A percentile compares a stretch with the other conserved stretches of the same genome.
Evolutionary conservation across 78 protist species (phyloP).

Genomic region (Polysphondylium violaceum): DNA sequence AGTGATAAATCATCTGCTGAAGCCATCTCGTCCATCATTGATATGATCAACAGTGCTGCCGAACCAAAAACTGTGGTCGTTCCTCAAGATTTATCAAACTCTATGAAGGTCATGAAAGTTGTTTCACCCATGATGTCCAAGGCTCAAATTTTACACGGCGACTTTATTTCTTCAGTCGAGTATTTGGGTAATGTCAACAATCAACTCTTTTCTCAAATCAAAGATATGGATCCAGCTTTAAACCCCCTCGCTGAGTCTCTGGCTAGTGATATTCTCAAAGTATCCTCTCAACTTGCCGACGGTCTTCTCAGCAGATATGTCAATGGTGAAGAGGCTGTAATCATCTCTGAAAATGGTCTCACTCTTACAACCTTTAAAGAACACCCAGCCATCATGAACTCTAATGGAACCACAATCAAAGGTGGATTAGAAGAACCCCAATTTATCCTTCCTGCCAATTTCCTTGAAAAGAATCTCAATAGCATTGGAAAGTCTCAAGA

Average conservation of each 20-base stretch:
- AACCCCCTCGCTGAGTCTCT: not conserved
- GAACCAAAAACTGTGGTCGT: not conserved
- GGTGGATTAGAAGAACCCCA: not conserved
- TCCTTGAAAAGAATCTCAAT: not conserved
- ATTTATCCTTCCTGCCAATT: slow-evolving; percentile 1
- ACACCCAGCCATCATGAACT: not conserved
- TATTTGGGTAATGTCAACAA: slow-evolving; percentile 23
- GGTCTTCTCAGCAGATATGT: slow-evolving; percentile 1
- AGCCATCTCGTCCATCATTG: slow-evolving; percentile 21
- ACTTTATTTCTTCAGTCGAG: not conserved
- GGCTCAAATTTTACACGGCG: slow-evolving; percentile 15
- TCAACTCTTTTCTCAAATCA: not conserved
- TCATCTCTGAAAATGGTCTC: slow-evolving; percentile 24
- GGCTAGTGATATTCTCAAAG: not conserved
- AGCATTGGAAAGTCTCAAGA: not conserved
- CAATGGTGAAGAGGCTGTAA: slow-evolving; percentile 29
- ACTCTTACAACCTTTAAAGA: slow-evolving; percentile 46
- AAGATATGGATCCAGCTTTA: not conserved
- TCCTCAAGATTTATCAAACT: not conserved
- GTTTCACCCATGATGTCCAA: slow-evolving; percentile 1
- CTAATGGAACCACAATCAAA: not conserved
- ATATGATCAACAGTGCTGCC: slow-evolving; percentile 24
- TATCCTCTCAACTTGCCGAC: slow-evolving; percentile 25
- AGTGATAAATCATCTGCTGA: not conserved
- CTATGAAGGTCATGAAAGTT: slow-evolving; percentile 16